Evolutionary conservation across 768 basidiomycete species (phyloP), one percentile per base, ranked within the genome.

Genomic region (Tricholoma matsutake): DNA sequence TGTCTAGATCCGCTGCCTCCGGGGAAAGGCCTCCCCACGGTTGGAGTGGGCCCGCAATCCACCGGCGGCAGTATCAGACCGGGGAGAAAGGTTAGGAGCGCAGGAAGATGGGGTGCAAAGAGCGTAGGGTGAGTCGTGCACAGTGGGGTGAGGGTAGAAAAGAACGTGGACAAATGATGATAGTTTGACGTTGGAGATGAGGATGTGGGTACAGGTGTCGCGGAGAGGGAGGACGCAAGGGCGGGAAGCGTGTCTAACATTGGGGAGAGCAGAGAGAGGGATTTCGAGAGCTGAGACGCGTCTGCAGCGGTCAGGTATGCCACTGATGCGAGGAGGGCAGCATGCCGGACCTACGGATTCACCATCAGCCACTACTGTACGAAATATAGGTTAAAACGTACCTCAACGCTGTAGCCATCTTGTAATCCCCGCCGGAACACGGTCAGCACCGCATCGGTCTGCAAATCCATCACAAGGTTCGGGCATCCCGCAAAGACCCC

Each of bases 201-300:
- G 62, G 49, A 34, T 54, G 62, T 62, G 56, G 69, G 63, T 54
- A 70, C 66, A 18, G 73, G 69, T 0, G 72, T 71, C 25, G 69
- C 69, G 22, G 71, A 68, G 34, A 78, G 73, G 18, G 74, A 68
- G 34, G 75, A 73, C 1, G 79, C 72, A 51, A 91, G 82, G 0
- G 79, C 68, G 2, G 88, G 86, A 28, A 93, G 82, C 3, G 88
- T 89, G 59, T 88, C 87, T 55, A 91, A 86, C 83, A 91, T 89
- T 6, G 87, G 85, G 57, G 81, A 83, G 67, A 92, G 77, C 41
- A 92, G 76, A 0, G 83, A 74, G 1, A 85, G 72, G 0, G 85
- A 83, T 37, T 86, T 87, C 1, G 85, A 76, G 34, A 87, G 82
- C 68, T 91, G 87, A 9, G 75, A 73, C 0, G 80, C 57, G 61